Evolutionary conservation across 192 early-diverging fungal genomes (phyloP).

Genomic region (Phycomyces nitens): DNA sequence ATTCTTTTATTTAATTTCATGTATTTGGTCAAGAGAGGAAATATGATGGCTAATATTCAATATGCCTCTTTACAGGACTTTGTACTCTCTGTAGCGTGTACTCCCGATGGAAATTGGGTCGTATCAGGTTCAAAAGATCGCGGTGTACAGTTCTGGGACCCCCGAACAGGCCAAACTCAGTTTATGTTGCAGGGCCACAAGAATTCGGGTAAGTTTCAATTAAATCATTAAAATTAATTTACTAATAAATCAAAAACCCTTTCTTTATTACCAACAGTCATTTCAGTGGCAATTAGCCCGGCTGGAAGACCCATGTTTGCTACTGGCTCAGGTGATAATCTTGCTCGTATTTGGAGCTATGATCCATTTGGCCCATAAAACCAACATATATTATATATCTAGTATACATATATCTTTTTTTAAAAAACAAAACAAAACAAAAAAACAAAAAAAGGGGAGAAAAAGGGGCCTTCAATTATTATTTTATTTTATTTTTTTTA

Average conservation of each 20-base stretch:
- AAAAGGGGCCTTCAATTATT: no score
- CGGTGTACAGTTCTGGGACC: slow-evolving; percentile 93
- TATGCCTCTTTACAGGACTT: slow-evolving; percentile 64
- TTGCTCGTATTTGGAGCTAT: slow-evolving; percentile 90
- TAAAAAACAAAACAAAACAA: neutral
- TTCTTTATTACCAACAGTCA: slow-evolving; percentile 54
- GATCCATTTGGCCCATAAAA: slow-evolving; percentile 31
- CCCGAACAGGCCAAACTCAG: slow-evolving; percentile 62
- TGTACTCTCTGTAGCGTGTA: slow-evolving; percentile 91
- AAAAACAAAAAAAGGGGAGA: no score
- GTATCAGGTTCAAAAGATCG: slow-evolving; percentile 92
- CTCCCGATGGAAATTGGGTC: slow-evolving; percentile 83
- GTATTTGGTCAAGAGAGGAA: no score
- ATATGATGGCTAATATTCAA: neutral
- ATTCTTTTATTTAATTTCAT: neutral
- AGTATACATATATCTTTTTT: neutral
- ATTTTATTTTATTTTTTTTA: no score
- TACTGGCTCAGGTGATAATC: slow-evolving; percentile 92
- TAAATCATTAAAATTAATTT: no score
- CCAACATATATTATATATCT: neutral
- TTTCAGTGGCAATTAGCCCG: slow-evolving; percentile 83
- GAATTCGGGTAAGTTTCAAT: slow-evolving; percentile 72
- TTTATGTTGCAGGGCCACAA: slow-evolving; percentile 94
- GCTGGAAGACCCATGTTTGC: slow-evolving; percentile 81
- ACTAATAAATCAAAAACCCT: no score